Base-by-base conservation (phyloP, 495 filamentous ascomycete genomes). In the Aspergillus taichungensis region DNA sequence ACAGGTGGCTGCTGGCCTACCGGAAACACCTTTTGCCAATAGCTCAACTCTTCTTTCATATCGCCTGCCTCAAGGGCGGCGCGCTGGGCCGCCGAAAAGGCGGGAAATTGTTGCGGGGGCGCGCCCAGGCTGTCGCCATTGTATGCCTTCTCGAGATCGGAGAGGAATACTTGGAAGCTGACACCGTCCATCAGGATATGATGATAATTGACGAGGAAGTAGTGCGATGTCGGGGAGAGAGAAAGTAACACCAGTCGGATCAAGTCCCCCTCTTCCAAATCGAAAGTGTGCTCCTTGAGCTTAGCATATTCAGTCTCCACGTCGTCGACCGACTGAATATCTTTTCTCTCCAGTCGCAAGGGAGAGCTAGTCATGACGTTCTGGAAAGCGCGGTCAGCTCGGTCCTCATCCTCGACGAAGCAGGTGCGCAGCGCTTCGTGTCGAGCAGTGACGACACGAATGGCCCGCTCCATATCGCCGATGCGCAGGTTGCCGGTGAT, bases 111-210 rank as follows among this genome's bases (percentile, higher is more conserved):
- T 7, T 51, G 40, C 0, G 44, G 33, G 12, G 34, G 31, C 0
- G 32, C 11, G 0, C 40, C 32, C 1, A 65, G 45, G 5, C 41
- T 0, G 8, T 59, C 13, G 0, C 61, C 56, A 3, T 57, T 47
- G 41, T 76, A 75, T 2, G 50, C 59, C 24, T 56, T 56, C 11
- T 66, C 52, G 0, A 77, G 45, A n/a, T 76, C 69, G 0, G 49
- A 45, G 14, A 68, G 55, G 8, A 72, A 49, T 30, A 68, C 43
- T 30, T 70, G 52, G 6, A 67, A 61, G 38, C 68, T 67, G 12
- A 68, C 50, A 0, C 69, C 72, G 43, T 78, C 75, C 55, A 76
- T 71, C 33, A 55, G 46, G 45, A 78, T 75, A 42, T 78, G 75
- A 30, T 73, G 68, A 40, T 60, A 71, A 9, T 46, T 50, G 24